phyloP scores from a whole-genome alignment of 108 stramenopile genomes.

The Parietichytrium sp. region DNA sequence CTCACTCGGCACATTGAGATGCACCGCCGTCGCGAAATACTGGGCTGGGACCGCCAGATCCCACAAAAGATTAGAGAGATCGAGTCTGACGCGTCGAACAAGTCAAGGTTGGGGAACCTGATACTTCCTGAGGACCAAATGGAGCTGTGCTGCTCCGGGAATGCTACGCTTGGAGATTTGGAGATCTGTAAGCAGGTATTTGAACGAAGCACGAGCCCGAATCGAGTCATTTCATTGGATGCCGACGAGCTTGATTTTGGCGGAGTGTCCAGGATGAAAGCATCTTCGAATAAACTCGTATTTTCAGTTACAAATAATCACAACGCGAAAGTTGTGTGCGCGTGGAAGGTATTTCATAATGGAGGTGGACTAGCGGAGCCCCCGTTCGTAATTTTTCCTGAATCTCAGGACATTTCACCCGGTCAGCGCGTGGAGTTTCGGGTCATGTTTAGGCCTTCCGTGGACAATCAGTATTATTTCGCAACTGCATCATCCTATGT shows the following conservation, averaged over 20 bases:
- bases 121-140: neutral
- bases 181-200: conserved; percentile 58
- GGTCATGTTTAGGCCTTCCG: conserved; percentile 50
- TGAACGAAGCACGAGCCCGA: conserved; percentile 35
- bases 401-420: conserved; percentile 48
- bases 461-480: conserved; percentile 55
- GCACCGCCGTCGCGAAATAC: conserved; percentile 45
- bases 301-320: conserved; percentile 14
- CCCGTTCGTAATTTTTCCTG: conserved; percentile 53
- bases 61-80: neutral
- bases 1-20: conserved; percentile 66
- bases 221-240: conserved; percentile 10
- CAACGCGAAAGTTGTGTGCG: conserved; percentile 37
- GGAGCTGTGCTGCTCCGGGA: conserved; percentile 56
- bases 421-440: conserved; percentile 44
- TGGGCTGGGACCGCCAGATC: neutral
- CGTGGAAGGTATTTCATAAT: conserved; percentile 10
- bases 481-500: conserved; percentile 59
- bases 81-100: neutral
- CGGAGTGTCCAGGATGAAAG: neutral
- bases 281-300: neutral
- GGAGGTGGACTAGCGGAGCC: conserved; percentile 22
- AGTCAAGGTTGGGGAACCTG: neutral
- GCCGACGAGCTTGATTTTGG: conserved; percentile 48
- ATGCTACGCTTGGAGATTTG: conserved; percentile 46